These are phyloP conservation scores for Penicillium sp. DNA, from an alignment of 2,329 filamentous ascomycete species.

Conservation along the genomic window DNA sequence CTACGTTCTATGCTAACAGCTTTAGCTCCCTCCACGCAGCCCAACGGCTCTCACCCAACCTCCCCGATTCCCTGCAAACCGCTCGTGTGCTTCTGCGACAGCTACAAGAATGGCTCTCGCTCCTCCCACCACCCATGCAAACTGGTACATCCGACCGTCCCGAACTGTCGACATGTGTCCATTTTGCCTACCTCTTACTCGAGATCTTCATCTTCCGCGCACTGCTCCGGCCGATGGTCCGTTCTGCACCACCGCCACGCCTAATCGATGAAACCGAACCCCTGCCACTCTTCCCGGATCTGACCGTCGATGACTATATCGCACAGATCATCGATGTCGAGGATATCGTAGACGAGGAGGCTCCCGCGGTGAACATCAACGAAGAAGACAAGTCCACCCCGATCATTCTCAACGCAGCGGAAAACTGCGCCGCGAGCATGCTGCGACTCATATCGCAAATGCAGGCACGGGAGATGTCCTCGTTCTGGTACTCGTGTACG, in stretches of 20 bases:
- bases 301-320: slow-evolving; percentile 26
- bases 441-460: slow-evolving; percentile 35
- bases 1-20: not conserved
- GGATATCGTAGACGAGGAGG: slow-evolving; percentile 6
- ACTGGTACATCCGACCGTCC: not conserved
- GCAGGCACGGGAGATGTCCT: slow-evolving; percentile 33
- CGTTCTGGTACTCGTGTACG: slow-evolving; percentile 42
- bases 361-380: slow-evolving; percentile 31
- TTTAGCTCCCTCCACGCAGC: slow-evolving; percentile 36
- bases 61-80: slow-evolving; percentile 34
- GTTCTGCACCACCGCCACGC: slow-evolving; percentile 31
- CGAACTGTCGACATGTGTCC: slow-evolving; percentile 24
- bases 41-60: slow-evolving; percentile 36
- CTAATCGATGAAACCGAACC: slow-evolving; percentile 26
- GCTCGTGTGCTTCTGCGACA: slow-evolving; percentile 34
- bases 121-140: not conserved
- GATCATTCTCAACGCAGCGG: slow-evolving; percentile 34
- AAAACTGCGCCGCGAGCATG: slow-evolving; percentile 38
- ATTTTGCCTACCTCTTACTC: slow-evolving; percentile 43
- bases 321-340: slow-evolving; percentile 30
- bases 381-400: slow-evolving; percentile 33
- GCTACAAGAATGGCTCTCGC: slow-evolving; percentile 36
- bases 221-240: slow-evolving; percentile 38
- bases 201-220: slow-evolving; percentile 43
- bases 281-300: slow-evolving; percentile 13